Base-by-base conservation (phyloP, 139 green algal species). In the Pleodorina starrii region DNA sequence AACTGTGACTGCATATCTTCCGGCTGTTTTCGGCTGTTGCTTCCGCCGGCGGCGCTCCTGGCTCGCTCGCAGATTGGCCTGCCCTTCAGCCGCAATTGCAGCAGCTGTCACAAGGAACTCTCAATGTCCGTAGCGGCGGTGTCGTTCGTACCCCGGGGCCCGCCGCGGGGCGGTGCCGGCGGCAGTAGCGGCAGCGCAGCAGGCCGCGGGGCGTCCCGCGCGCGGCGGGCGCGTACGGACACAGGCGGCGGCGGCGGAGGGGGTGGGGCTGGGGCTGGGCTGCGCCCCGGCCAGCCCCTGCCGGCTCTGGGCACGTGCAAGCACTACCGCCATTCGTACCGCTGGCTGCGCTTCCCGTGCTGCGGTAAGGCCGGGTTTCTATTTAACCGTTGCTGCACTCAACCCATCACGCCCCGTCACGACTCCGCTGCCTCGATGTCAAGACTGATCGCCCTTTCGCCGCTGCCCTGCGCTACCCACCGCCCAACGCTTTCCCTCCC, bases 321-420 rank as follows among this genome's bases (percentile, higher is more conserved):
- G 66, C 95, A 97, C 90, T 97, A 97, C 90, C 90, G 81, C 44
- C 95, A 97, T 86, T 95, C 92, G 4, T 93, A 97, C 89, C 92
- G 95, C 54, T 97, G 95, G 95, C 84, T 97, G 81, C 94, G 95
- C 40, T 97, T 97, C 85, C 95, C 95, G 19, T 97, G 95, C 90
- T 97, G 95, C 81, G 95, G 95, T 73, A 50, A 68, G 71, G 27
- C 7, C n/a, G n/a, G n/a, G n/a, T n/a, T n/a, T n/a, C n/a, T n/a
- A n/a, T n/a, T n/a, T n/a, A n/a, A n/a, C n/a, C n/a, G n/a, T n/a
- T n/a, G n/a, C n/a, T n/a, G n/a, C n/a, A n/a, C n/a, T n/a, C n/a
- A n/a, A n/a, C n/a, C n/a, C n/a, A n/a, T n/a, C n/a, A n/a, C n/a
- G n/a, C n/a, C n/a, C n/a, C n/a, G n/a, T n/a, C n/a, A n/a, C n/a